phyloP scores from a whole-genome alignment of 805 yeast genomes.

The Kuraishia borneana region DNA sequence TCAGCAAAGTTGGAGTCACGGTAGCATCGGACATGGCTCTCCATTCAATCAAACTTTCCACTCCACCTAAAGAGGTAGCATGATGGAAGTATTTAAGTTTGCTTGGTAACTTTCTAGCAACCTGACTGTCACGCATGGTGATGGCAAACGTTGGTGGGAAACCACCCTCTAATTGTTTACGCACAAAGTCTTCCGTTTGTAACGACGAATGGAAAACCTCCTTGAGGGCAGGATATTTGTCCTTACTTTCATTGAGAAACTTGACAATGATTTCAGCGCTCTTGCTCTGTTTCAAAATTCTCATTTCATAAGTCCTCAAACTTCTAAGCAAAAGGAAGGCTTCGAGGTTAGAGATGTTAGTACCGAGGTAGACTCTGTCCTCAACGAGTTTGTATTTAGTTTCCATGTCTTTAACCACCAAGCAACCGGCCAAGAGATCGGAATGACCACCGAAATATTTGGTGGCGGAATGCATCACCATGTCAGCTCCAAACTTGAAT shows the following conservation, averaged over 20 bases:
- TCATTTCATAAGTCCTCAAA: conserved; percentile 65
- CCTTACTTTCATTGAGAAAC: conserved; percentile 39
- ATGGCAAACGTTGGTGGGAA: conserved; percentile 70
- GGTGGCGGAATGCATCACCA: conserved; percentile 89
- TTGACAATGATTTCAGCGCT: conserved; percentile 53
- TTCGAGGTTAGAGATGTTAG: conserved; percentile 72
- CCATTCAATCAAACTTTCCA: conserved; percentile 88
- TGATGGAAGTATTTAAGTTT: conserved; percentile 66
- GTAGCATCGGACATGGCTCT: conserved; percentile 60
- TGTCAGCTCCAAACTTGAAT: conserved; percentile 73
- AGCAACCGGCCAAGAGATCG: conserved; percentile 74
- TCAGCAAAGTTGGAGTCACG: conserved; percentile 45
- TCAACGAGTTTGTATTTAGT: conserved; percentile 32
- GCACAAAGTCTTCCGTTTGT: conserved; percentile 60
- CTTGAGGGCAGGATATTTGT: conserved; percentile 34
- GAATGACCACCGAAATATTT: conserved; percentile 96
- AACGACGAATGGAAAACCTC: conserved; percentile 61
- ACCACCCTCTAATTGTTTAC: conserved; percentile 54
- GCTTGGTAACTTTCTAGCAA: conserved; percentile 56
- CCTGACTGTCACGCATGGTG: conserved; percentile 32
- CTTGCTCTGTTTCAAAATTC: conserved; percentile 55
- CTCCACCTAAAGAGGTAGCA: conserved; percentile 90
- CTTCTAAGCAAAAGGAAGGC: conserved; percentile 67
- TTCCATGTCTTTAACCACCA: conserved; percentile 48
- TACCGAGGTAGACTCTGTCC: conserved; percentile 68